Percentiles rank a stretch among this genome's conserved stretches.
phyloP scores from a whole-genome alignment of 768 basidiomycete genomes.

The Hypholoma fasciculare region DNA sequence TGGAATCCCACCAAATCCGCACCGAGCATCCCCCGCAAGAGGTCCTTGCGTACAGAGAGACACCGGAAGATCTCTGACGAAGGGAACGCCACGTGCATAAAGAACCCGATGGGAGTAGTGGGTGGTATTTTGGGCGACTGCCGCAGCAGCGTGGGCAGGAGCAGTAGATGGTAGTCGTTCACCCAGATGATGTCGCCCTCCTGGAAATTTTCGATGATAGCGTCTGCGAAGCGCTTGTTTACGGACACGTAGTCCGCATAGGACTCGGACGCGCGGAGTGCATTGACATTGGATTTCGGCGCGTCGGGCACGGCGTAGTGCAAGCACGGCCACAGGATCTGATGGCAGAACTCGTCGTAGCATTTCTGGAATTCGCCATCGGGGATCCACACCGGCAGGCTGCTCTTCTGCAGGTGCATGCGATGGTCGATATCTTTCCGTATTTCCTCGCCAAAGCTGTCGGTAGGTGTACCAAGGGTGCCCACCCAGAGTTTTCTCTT shows the following conservation, averaged over 20 bases:
- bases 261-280: constrained; percentile 78
- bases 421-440: constrained; percentile 55
- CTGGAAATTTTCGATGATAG: constrained; percentile 75
- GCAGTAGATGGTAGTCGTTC: constrained; percentile 97
- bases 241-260: constrained; percentile 88
- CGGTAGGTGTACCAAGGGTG: constrained; percentile 72
- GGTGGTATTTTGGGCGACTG: constrained; percentile 52
- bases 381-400: constrained; percentile 75
- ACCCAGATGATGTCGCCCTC: constrained; percentile 93
- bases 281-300: constrained; percentile 67
- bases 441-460: constrained; percentile 57
- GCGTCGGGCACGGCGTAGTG: constrained; percentile 89
- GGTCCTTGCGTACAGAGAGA: constrained; percentile 72
- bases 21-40: constrained; percentile 86
- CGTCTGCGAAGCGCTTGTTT: constrained; percentile 87
- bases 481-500: constrained; percentile 62
- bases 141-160: constrained; percentile 86
- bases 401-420: constrained; percentile 38
- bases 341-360: constrained; percentile 89
- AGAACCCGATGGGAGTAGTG: constrained; percentile 82
- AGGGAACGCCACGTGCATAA: constrained; percentile 96
- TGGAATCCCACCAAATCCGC: constrained; percentile 95
- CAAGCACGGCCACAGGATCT: constrained; percentile 85
- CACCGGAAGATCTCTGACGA: constrained; percentile 95
- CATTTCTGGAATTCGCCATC: constrained; percentile 76